phyloP scores from a whole-genome alignment of 495 filamentous ascomycete species.

The Thermochaetoides thermophila region DNA sequence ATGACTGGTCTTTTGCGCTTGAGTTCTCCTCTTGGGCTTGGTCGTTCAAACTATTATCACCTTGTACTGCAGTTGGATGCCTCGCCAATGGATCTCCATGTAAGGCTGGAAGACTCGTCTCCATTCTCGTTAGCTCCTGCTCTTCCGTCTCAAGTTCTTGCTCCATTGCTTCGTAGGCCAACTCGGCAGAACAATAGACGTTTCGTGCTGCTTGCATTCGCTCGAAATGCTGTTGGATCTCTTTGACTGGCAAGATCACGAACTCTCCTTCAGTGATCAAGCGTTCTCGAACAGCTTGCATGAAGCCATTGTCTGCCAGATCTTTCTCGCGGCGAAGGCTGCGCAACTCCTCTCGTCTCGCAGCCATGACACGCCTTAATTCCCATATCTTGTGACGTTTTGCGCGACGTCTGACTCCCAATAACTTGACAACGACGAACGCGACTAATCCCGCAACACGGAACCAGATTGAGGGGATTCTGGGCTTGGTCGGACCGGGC shows the following conservation, averaged over 20 bases:
- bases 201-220: conserved; percentile 14
- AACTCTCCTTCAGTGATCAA: conserved; percentile 5
- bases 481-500: no score
- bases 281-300: conserved; percentile 14
- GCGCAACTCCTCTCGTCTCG: conserved; percentile 11
- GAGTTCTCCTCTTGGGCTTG: conserved; percentile 2
- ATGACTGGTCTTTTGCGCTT: conserved; percentile 4
- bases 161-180: conserved; percentile 13
- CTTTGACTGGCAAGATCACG: conserved; percentile 1
- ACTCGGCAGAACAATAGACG: conserved; percentile 13
- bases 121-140: conserved; percentile 8
- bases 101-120: conserved; percentile 9
- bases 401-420: no score
- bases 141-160: conserved; percentile 11
- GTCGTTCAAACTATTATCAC: no score
- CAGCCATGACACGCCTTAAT: conserved; percentile 6
- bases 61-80: no score
- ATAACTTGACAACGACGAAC: no score
- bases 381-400: conserved; percentile 6
- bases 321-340: conserved; percentile 9
- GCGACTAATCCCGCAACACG: no score
- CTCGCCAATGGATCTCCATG: no score
- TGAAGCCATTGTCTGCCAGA: conserved; percentile 15
- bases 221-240: conserved; percentile 6
- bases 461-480: no score